phyloP scores from a whole-genome alignment of 495 filamentous ascomycete genomes.

The Stereocaulon alpinum region DNA sequence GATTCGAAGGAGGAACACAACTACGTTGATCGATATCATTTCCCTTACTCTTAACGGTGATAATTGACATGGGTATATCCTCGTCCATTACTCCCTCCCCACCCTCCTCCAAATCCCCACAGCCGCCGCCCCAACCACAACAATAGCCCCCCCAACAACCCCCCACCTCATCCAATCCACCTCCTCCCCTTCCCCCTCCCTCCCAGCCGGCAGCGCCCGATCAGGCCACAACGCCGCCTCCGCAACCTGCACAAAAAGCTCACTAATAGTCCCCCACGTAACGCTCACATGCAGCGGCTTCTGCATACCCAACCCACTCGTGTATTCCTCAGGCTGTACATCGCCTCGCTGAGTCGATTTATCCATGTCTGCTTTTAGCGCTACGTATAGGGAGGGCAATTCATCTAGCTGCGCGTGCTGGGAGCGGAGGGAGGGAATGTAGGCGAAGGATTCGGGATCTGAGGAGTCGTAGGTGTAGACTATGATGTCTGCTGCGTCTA shows the following conservation, averaged over 20 bases:
- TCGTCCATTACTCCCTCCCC: slow-evolving; percentile 21
- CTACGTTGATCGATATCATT: neutral
- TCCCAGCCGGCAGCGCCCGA: slow-evolving; percentile 72
- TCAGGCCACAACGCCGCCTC: slow-evolving; percentile 86
- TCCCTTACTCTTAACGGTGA: no score
- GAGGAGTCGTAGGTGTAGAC: slow-evolving; percentile 96
- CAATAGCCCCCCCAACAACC: slow-evolving; percentile 70
- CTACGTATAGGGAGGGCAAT: slow-evolving; percentile 80
- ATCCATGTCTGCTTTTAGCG: slow-evolving; percentile 87
- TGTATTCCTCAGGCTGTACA: slow-evolving; percentile 87
- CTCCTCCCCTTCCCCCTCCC: slow-evolving; percentile 71
- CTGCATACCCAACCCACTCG: slow-evolving; percentile 60
- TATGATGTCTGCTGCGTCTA: slow-evolving; percentile 88
- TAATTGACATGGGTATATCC: no score
- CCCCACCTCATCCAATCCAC: slow-evolving; percentile 75
- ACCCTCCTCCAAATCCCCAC: slow-evolving; percentile 63
- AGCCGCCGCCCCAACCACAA: slow-evolving; percentile 70
- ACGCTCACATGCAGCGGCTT: slow-evolving; percentile 89
- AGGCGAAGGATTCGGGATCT: slow-evolving; percentile 86
- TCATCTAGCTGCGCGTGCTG: slow-evolving; percentile 75
- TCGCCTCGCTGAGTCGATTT: slow-evolving; percentile 89
- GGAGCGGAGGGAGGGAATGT: slow-evolving; percentile 71
- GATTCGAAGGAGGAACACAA: neutral
- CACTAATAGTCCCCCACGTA: slow-evolving; percentile 80
- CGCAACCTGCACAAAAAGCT: slow-evolving; percentile 80